Evolutionary conservation across 495 filamentous ascomycete genomes (phyloP).

Genomic region (Aspergillus indologenus): DNA sequence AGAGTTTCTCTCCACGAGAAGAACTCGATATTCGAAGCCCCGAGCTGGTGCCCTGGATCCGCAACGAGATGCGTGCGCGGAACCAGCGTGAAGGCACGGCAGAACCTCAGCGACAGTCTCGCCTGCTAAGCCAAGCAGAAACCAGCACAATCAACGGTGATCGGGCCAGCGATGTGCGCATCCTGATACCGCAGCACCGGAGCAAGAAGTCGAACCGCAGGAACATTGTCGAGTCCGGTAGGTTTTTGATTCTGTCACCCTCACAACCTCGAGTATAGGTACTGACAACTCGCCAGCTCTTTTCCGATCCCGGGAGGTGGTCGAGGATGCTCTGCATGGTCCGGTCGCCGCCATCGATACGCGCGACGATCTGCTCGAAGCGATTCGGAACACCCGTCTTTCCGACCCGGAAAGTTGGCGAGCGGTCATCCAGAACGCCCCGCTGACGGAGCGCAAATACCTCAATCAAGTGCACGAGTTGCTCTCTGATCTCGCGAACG

Average conservation of each 20-base stretch:
- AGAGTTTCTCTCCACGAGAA: slow-evolving; percentile 69
- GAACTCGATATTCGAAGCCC: slow-evolving; percentile 73
- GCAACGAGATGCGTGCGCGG: slow-evolving; percentile 76
- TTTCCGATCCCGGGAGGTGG: slow-evolving; percentile 55
- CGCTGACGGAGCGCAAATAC: slow-evolving; percentile 77
- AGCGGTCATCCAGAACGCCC: slow-evolving; percentile 71
- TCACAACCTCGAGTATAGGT: background rate
- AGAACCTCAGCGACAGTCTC: slow-evolving; percentile 41
- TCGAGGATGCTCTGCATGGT: slow-evolving; percentile 64
- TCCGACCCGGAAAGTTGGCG: slow-evolving; percentile 86
- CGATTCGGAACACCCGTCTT: slow-evolving; percentile 70
- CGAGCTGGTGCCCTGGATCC: slow-evolving; percentile 78
- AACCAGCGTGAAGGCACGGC: slow-evolving; percentile 56
- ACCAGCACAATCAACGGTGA: slow-evolving; percentile 35
- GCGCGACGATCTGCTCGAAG: slow-evolving; percentile 78
- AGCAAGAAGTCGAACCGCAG: slow-evolving; percentile 88
- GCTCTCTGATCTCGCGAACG: slow-evolving; percentile 58
- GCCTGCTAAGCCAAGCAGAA: slow-evolving; percentile 46
- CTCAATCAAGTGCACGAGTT: slow-evolving; percentile 82
- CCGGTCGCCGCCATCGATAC: slow-evolving; percentile 88
- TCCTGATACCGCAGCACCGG: slow-evolving; percentile 74
- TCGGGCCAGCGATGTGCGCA: slow-evolving; percentile 70
- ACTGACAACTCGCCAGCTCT: slow-evolving; percentile 48
- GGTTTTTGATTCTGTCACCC: slow-evolving; percentile 6
- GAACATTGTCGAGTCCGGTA: slow-evolving; percentile 76